Evolutionary conservation across 1,284 basidiomycete genomes (phyloP).

Genomic region (Meira miltonrushii): DNA sequence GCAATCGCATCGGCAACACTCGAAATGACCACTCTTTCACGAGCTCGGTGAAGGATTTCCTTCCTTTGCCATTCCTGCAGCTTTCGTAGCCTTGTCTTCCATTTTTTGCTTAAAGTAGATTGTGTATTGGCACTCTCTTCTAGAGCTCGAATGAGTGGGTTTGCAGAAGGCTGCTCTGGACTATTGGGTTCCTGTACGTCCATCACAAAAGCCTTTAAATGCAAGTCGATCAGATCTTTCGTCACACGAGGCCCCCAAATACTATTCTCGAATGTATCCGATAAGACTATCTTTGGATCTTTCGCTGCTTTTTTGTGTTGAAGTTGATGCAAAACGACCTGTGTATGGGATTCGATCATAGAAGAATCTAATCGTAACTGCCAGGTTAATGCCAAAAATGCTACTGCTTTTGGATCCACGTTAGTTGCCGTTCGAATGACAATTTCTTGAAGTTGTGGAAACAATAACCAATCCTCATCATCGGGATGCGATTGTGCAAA

Average conservation of each 20-base stretch:
- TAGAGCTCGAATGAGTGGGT: slow-evolving; percentile 8
- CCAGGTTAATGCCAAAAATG: slow-evolving; percentile 2
- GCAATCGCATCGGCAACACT: background rate
- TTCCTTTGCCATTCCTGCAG: background rate
- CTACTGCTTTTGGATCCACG: background rate
- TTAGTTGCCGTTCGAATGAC: background rate
- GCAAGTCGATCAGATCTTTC: background rate
- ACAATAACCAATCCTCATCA: background rate
- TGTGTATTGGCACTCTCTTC: background rate
- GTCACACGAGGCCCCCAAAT: slow-evolving; percentile 4
- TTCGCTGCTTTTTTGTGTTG: background rate
- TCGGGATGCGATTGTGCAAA: slow-evolving; percentile 2
- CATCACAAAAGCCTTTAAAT: background rate
- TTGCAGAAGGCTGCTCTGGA: background rate
- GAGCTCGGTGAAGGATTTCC: background rate
- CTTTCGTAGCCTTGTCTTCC: no score
- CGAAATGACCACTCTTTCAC: background rate
- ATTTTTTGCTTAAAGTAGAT: background rate
- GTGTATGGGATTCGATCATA: no score
- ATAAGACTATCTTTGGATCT: background rate
- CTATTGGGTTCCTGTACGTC: background rate
- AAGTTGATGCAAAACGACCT: no score
- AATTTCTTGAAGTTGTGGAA: background rate
- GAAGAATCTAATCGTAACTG: background rate
- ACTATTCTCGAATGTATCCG: background rate